Percentiles rank a stretch among this genome's conserved stretches.
Conservation (phyloP, 2,329 filamentous ascomycete species). For the Aureobasidium sp. region DNA sequence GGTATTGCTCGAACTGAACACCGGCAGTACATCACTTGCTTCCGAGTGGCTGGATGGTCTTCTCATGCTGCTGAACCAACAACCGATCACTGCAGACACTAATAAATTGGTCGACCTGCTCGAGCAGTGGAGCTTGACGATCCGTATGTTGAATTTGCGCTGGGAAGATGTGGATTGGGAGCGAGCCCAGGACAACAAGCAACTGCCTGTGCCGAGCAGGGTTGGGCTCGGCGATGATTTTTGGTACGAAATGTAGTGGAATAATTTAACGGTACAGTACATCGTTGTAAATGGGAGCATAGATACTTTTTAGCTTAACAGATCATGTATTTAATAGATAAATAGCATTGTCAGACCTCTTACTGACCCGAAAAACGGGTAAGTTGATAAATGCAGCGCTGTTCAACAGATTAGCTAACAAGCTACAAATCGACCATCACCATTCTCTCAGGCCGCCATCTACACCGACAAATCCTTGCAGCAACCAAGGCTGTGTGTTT, state of each 20-base stretch:
- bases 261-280: too few species aligned
- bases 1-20: constrained; percentile 74
- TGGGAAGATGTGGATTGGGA: constrained; percentile 65
- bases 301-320: not conserved
- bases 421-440: constrained; percentile 32
- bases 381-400: too few species aligned
- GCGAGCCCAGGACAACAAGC: constrained; percentile 24
- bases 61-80: constrained; percentile 88
- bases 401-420: not conserved
- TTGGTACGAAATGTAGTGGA: constrained; percentile 63
- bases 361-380: too few species aligned
- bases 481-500: constrained; percentile 56
- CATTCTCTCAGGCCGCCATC: constrained; percentile 62
- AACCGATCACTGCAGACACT: constrained; percentile 94
- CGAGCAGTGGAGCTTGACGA: constrained; percentile 85
- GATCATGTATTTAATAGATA: not conserved
- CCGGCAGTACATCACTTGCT: constrained; percentile 70
- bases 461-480: constrained; percentile 58
- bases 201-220: constrained; percentile 60
- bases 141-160: constrained; percentile 81
- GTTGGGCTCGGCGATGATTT: constrained; percentile 89
- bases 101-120: constrained; percentile 82
- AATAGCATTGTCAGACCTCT: not conserved
- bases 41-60: constrained; percentile 96
- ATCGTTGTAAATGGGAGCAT: not conserved